These are phyloP conservation scores for Tripterygium wilfordii DNA, from an alignment of 177 flowering plant species.

Conservation along the genomic window DNA sequence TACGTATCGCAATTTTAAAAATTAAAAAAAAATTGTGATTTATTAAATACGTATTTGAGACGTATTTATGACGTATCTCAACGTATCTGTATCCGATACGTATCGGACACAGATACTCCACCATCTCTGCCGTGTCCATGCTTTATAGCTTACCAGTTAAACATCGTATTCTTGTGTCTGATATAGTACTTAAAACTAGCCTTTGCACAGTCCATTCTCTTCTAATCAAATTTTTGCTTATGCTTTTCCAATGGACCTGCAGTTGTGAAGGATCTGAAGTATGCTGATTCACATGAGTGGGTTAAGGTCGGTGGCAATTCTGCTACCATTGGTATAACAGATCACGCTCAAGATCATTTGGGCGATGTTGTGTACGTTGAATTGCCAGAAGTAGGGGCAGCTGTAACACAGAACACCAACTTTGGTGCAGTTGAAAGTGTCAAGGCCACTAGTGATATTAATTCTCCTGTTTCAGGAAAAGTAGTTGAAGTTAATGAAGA, in stretches of 20 bases:
- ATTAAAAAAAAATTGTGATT: too few species aligned
- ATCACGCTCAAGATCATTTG: slow-evolving; percentile 87
- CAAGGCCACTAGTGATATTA: slow-evolving; percentile 88
- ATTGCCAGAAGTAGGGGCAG: slow-evolving; percentile 73
- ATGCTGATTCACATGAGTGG: slow-evolving; percentile 90
- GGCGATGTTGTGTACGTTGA: slow-evolving; percentile 98
- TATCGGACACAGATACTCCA: too few species aligned
- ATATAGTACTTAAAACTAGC: too few species aligned
- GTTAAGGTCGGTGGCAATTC: slow-evolving; percentile 63
- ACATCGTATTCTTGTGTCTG: too few species aligned
- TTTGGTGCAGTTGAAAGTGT: slow-evolving; percentile 98
- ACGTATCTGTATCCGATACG: too few species aligned
- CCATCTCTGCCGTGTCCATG: too few species aligned
- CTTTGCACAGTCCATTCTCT: too few species aligned
- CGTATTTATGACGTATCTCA: too few species aligned
- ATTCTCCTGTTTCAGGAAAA: slow-evolving; percentile 90
- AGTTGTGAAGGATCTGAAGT: slow-evolving; percentile 79
- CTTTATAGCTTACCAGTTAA: too few species aligned
- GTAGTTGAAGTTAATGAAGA: slow-evolving; percentile 76
- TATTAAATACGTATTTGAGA: too few species aligned
- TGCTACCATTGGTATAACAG: slow-evolving; percentile 84
- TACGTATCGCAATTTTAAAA: too few species aligned
- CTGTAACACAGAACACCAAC: slow-evolving; percentile 52
- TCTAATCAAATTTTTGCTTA: too few species aligned
- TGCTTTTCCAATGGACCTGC: slow-evolving; percentile 20